Evolutionary conservation across 768 basidiomycete species (phyloP), one percentile per base, ranked within the genome.

Genomic region (Pleurotus citrinopileatus): DNA sequence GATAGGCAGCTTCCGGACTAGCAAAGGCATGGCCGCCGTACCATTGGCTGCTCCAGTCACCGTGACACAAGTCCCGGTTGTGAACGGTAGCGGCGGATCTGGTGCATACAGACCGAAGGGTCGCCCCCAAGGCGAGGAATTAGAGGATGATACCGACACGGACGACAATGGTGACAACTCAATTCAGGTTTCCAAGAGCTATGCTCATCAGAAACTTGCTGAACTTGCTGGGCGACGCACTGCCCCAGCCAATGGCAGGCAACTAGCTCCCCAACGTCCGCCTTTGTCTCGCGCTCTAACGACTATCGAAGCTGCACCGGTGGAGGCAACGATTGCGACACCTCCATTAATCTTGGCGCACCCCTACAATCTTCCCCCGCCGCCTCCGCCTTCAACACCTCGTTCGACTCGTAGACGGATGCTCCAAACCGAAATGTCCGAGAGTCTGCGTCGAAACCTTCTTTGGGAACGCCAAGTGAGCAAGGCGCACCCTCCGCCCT

Each of bases 391-490:
- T 2, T 86, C 87, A 59, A 91, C 91, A 0, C 94, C 94, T 0
- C 83, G 89, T 29, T 92, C 94, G 38, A 94, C 91, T 2, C 80
- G 94, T 2, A 76, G 90, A 46, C 78, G 81, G 59, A 95, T 95
- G 90, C 75, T 95, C 42, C 77, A 84, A 53, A 87, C 85, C 3
- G 94, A 96, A 68, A 74, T 96, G 64, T 87, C 88, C 27, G 94
- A 96, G 69, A 88, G 86, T 55, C 70, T 96, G 57, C 76, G 94
- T 19, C 75, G 87, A 42, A 89, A 94, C 60, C 65, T 94, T 54
- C 69, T 94, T 4, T 92, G 91, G 91, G 89, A 86, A 60, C 77
- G 87, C 12, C 84, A 87, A 58, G 79, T 87, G 22, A 75, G 69
- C 58, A 82, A 82, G 65, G 73, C 71, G 13, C 81, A 79, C 55